phyloP scores from a whole-genome alignment of 169 alveolate species.

The Plasmodium gonderi region DNA sequence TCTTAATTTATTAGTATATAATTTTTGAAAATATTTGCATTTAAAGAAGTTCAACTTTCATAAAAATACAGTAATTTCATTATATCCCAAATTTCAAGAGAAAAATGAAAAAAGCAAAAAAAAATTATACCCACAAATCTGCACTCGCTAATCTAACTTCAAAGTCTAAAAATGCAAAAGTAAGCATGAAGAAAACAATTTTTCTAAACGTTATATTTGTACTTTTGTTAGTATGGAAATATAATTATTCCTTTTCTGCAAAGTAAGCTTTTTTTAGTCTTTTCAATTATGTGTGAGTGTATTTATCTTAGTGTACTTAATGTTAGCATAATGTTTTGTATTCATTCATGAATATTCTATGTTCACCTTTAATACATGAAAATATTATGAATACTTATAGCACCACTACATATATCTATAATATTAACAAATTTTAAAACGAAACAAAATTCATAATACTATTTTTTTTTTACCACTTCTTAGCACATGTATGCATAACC shows the following conservation, averaged over 20 bases:
- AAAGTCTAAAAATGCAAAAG: neutral
- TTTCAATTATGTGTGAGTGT: neutral
- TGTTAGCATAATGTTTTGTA: neutral
- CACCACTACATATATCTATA: neutral
- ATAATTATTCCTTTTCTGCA: conserved; percentile 1
- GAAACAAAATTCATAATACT: neutral
- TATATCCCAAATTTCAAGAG: neutral
- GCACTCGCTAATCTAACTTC: neutral
- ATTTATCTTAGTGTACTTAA: neutral
- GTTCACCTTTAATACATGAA: neutral
- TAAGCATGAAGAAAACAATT: neutral
- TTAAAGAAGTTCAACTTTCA: neutral
- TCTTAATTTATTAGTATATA: neutral
- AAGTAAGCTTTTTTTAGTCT: neutral
- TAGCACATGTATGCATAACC: neutral
- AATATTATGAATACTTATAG: neutral
- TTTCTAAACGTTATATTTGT: neutral
- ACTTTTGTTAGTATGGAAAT: neutral
- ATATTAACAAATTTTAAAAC: neutral
- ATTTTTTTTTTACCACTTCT: neutral
- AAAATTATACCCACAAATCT: neutral
- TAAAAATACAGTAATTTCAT: neutral
- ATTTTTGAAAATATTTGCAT: neutral
- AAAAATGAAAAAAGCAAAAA: neutral
- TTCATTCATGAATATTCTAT: neutral